These are phyloP conservation scores for Wickerhamomyces sp. DNA, from an alignment of 1,139 yeast genomes.

Conservation along the genomic window DNA sequence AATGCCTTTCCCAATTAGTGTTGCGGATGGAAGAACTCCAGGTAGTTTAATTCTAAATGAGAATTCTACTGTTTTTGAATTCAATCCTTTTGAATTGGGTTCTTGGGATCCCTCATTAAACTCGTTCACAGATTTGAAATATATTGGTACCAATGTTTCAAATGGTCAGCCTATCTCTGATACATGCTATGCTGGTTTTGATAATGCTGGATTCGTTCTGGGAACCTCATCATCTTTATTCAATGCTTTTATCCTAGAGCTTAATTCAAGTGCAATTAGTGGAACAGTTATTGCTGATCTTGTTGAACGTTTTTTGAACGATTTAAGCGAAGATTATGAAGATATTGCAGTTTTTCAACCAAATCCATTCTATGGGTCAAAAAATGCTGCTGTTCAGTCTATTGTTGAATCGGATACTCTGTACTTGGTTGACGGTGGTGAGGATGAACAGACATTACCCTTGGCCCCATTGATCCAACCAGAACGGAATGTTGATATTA, in stretches of 20 bases:
- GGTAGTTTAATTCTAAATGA: conserved; percentile 47
- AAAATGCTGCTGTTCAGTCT: conserved; percentile 35
- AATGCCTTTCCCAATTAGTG: conserved; percentile 79
- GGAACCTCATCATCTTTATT: conserved; percentile 76
- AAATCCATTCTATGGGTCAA: conserved; percentile 59
- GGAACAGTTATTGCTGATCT: conserved; percentile 35
- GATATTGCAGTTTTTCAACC: conserved; percentile 71
- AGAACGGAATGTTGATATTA: conserved; percentile 47
- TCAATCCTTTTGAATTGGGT: conserved; percentile 77
- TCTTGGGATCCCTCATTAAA: conserved; percentile 76
- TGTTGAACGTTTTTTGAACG: conserved; percentile 37
- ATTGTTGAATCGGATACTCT: conserved; percentile 42
- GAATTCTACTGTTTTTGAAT: conserved; percentile 70
- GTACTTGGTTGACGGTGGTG: conserved; percentile 78
- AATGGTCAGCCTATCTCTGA: conserved; percentile 45
- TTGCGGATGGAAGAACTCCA: conserved; percentile 73
- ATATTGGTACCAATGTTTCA: conserved; percentile 58
- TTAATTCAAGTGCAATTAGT: conserved; percentile 33
- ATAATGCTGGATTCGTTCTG: conserved; percentile 66
- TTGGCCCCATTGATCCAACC: conserved; percentile 67
- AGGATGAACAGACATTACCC: conserved; percentile 73
- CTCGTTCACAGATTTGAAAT: conserved; percentile 60
- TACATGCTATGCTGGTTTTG: conserved; percentile 60
- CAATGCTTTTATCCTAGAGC: conserved; percentile 56
- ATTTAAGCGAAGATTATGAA: conserved; percentile 41